phyloP scores from a whole-genome alignment of 495 filamentous ascomycete species.

The Zalerion maritima region DNA sequence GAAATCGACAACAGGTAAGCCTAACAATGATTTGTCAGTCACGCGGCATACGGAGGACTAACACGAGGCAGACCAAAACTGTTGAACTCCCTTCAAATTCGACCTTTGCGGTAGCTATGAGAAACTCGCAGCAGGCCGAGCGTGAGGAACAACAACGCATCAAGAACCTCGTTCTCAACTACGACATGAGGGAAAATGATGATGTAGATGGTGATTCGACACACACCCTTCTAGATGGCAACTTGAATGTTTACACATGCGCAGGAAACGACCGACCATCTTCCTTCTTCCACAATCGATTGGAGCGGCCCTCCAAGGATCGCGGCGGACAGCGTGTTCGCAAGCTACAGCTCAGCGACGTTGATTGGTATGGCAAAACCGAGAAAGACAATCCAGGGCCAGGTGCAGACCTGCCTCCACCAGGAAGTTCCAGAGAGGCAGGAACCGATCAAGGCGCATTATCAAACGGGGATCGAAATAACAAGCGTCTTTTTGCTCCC shows the following conservation, averaged over 20 bases:
- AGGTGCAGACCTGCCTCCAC: too few relatives aligned
- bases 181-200: constrained; percentile 70
- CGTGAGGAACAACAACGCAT: constrained; percentile 94
- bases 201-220: constrained; percentile 60
- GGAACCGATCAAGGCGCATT: too few relatives aligned
- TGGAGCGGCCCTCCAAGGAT: constrained; percentile 56
- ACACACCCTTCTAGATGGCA: constrained; percentile 24
- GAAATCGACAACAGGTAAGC: constrained; percentile 81
- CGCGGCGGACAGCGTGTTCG: constrained; percentile 70
- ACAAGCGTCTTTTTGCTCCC: too few relatives aligned
- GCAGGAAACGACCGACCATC: constrained; percentile 31
- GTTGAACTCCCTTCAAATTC: constrained; percentile 93
- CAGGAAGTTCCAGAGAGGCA: too few relatives aligned
- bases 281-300: constrained; percentile 31
- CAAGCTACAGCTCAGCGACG: constrained; percentile 87
- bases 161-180: constrained; percentile 93
- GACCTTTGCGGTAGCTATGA: constrained; percentile 89
- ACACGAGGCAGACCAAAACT: constrained; percentile 60
- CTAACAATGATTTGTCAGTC: neutral
- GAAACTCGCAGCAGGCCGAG: constrained; percentile 84
- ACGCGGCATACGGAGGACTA: constrained; percentile 3
- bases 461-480: too few relatives aligned
- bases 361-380: constrained; percentile 70
- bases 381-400: constrained; percentile 10
- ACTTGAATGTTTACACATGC: too few relatives aligned